Evolutionary conservation across 2,329 filamentous ascomycete genomes (phyloP).

Genomic region (Aureobasidium melanogenum): DNA sequence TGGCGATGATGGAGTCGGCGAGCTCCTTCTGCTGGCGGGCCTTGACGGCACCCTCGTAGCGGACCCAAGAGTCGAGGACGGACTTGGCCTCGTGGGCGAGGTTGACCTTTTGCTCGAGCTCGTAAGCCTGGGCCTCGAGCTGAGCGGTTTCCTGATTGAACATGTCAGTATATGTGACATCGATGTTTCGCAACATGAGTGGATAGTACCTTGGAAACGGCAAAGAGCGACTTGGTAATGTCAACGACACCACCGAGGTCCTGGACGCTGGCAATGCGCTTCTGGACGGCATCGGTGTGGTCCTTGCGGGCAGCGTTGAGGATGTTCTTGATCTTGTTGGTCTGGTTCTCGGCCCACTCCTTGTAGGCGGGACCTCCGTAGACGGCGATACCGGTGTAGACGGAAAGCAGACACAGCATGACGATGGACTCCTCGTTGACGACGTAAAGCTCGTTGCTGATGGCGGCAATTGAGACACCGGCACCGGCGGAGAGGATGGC

Average conservation of each 20-base stretch:
- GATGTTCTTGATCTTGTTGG: slow-evolving; percentile 88
- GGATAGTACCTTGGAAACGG: slow-evolving; percentile 83
- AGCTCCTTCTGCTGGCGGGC: slow-evolving; percentile 96
- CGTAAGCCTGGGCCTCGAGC: slow-evolving; percentile 91
- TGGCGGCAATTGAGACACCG: slow-evolving; percentile 83
- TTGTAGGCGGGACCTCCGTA: slow-evolving; percentile 87
- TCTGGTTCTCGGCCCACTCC: slow-evolving; percentile 84
- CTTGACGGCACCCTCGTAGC: slow-evolving; percentile 98
- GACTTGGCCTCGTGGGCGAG: slow-evolving; percentile 87
- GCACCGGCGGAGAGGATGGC: slow-evolving; percentile 91
- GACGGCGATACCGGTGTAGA: slow-evolving; percentile 88
- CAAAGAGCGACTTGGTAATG: slow-evolving; percentile 93
- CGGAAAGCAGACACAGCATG: slow-evolving; percentile 81
- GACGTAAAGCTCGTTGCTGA: slow-evolving; percentile 99
- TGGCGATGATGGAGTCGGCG: slow-evolving; percentile 84
- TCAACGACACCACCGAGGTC: slow-evolving; percentile 92
- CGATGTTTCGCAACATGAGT: not conserved
- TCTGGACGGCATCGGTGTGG: slow-evolving; percentile 92
- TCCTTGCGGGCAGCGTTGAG: slow-evolving; percentile 88
- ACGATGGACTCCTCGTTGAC: slow-evolving; percentile 98
- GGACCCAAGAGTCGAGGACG: slow-evolving; percentile 96
- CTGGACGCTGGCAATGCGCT: slow-evolving; percentile 86
- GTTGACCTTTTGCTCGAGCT: slow-evolving; percentile 93
- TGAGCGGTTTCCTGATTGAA: slow-evolving; percentile 78
- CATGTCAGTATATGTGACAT: slow-evolving; percentile 6